phyloP scores from a whole-genome alignment of 805 yeast genomes.

The Wickerhamiella australiensis region DNA sequence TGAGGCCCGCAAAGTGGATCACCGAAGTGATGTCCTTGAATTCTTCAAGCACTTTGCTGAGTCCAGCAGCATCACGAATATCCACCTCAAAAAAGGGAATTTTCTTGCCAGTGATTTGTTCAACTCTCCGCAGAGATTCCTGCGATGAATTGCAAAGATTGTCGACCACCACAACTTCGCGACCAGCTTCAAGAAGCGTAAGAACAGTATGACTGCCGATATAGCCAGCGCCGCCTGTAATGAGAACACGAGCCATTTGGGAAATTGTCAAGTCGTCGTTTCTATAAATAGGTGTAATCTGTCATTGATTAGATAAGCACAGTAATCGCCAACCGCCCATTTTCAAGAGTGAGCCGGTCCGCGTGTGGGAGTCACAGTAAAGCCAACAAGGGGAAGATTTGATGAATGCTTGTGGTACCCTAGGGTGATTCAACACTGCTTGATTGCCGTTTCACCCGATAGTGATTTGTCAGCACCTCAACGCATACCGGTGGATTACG shows the following conservation, averaged over 20 bases:
- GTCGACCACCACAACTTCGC: slow-evolving; percentile 62
- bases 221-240: slow-evolving; percentile 82
- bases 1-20: slow-evolving; percentile 70
- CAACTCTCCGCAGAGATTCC: slow-evolving; percentile 54
- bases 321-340: too few species aligned
- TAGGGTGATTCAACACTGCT: too few species aligned
- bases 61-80: slow-evolving; percentile 38
- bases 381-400: too few species aligned
- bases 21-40: slow-evolving; percentile 44
- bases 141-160: slow-evolving; percentile 53
- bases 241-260: slow-evolving; percentile 32
- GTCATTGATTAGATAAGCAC: not conserved
- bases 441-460: too few species aligned
- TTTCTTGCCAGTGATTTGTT: slow-evolving; percentile 38
- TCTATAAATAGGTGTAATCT: not conserved
- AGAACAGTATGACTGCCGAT: slow-evolving; percentile 72
- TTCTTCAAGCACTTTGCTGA: slow-evolving; percentile 38
- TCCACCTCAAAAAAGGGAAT: slow-evolving; percentile 48
- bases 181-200: slow-evolving; percentile 48
- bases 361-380: too few species aligned
- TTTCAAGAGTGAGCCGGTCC: too few species aligned
- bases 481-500: too few species aligned
- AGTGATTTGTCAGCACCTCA: too few species aligned
- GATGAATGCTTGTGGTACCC: too few species aligned
- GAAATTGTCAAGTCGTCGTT: not conserved